phyloP scores from a whole-genome alignment of 1,284 basidiomycete genomes.

The Cystobasidiaceae sp. region DNA sequence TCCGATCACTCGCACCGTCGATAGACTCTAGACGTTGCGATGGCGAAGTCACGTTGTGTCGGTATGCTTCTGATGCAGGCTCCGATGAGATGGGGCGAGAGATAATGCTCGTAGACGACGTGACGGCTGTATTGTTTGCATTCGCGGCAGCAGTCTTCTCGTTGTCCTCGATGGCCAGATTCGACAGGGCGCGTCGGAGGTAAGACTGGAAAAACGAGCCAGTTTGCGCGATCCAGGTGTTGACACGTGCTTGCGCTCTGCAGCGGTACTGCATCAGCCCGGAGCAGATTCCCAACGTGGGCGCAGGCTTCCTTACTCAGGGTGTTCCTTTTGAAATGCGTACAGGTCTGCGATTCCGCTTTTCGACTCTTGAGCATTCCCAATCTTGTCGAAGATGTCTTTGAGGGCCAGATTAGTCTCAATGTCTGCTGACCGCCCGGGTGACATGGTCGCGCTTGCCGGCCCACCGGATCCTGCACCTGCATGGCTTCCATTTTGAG shows the following conservation, averaged over 20 bases:
- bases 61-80: background rate
- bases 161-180: constrained; percentile 19
- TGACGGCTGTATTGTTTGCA: background rate
- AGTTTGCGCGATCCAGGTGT: constrained; percentile 48
- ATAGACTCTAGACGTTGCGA: too few relatives aligned
- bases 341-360: constrained; percentile 94
- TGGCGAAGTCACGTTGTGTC: background rate
- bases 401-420: constrained; percentile 55
- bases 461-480: constrained; percentile 58
- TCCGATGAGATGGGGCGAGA: background rate
- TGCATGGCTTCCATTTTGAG: constrained; percentile 41
- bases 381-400: constrained; percentile 81
- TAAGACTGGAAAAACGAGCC: constrained; percentile 50
- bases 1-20: background rate
- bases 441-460: constrained; percentile 1
- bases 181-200: constrained; percentile 46
- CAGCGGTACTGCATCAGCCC: background rate
- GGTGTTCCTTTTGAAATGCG: constrained; percentile 86
- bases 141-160: background rate
- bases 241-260: constrained; percentile 26
- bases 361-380: constrained; percentile 73
- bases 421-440: constrained; percentile 30
- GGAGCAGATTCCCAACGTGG: background rate
- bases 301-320: constrained; percentile 61
- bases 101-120: background rate